Conservation (phyloP, 23 red algal genomes). For the Cyanidium caldarium region DNA sequence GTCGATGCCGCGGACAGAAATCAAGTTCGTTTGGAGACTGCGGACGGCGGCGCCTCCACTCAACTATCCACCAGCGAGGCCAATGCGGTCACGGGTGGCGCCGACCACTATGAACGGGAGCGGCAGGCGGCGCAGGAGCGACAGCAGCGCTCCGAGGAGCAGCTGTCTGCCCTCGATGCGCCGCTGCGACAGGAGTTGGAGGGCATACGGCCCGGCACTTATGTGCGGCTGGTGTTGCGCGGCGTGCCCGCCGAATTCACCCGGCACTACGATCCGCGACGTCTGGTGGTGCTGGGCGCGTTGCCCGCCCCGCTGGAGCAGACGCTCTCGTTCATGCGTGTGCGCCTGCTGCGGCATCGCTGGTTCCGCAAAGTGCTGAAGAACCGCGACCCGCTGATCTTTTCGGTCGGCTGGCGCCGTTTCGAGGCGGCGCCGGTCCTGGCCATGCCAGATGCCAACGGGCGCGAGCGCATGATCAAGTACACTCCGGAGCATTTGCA, state of each 20-base stretch:
- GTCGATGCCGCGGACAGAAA: conserved; percentile 1
- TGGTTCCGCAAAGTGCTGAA: conserved; percentile 86
- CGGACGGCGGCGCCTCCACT: background rate
- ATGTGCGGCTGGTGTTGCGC: conserved; percentile 68
- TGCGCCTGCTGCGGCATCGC: conserved; percentile 65
- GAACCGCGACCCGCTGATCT: conserved; percentile 61
- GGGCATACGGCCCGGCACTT: conserved; percentile 71
- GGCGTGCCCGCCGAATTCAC: conserved; percentile 81
- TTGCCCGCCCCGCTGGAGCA: conserved; percentile 48
- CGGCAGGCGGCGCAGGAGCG: conserved; percentile 24
- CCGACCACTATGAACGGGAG: conserved; percentile 17
- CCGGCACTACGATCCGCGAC: conserved; percentile 51
- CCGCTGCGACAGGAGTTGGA: conserved; percentile 36
- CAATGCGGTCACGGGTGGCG: background rate
- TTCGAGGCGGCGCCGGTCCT: conserved; percentile 81
- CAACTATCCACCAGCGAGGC: background rate
- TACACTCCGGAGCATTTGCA: conserved; percentile 95
- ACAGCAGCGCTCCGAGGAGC: too few species aligned
- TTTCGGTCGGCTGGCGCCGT: conserved; percentile 86
- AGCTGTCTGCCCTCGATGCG: conserved; percentile 34
- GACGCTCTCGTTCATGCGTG: conserved; percentile 29
- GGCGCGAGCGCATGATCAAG: conserved; percentile 61
- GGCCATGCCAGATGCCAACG: conserved; percentile 46
- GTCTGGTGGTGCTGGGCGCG: conserved; percentile 56
- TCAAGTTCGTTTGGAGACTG: conserved; percentile 1